Evolutionary conservation across 306 rosid genomes (phyloP).

Genomic region (Begonia masoniana): DNA sequence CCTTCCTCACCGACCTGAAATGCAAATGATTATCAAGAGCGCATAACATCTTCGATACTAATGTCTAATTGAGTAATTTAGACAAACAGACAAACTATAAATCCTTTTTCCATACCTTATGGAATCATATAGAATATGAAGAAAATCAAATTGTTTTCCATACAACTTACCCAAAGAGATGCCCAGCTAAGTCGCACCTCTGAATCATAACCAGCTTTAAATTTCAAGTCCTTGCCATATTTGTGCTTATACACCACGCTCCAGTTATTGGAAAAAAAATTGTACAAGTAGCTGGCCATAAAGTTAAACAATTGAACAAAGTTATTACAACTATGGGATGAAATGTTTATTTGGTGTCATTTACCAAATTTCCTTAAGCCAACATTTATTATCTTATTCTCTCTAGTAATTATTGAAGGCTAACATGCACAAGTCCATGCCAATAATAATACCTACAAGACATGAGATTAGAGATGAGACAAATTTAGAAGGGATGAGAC

Average conservation of each 20-base stretch:
- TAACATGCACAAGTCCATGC: no score
- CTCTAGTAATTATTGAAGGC: no score
- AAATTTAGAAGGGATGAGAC: no score
- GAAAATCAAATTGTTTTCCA: conserved; percentile 1
- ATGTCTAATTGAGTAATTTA: background rate
- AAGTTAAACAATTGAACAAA: conserved; percentile 3
- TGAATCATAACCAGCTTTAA: conserved; percentile 94
- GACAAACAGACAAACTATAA: no score
- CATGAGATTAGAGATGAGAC: no score
- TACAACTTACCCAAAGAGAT: conserved; percentile 83
- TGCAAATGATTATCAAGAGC: conserved; percentile 4
- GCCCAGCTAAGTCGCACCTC: conserved; percentile 98
- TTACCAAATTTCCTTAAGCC: no score
- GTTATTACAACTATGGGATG: background rate
- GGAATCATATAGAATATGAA: background rate
- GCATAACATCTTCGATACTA: background rate
- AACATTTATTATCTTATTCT: no score
- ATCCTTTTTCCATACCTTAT: no score
- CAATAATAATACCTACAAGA: no score
- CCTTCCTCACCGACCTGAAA: conserved; percentile 86
- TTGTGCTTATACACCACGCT: conserved; percentile 92
- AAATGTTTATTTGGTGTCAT: background rate
- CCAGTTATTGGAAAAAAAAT: conserved; percentile 79
- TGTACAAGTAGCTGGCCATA: conserved; percentile 74
- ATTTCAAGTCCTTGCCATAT: conserved; percentile 71